Evolutionary conservation across 495 filamentous ascomycete genomes (phyloP).

Genomic region (Penicillium lividum): DNA sequence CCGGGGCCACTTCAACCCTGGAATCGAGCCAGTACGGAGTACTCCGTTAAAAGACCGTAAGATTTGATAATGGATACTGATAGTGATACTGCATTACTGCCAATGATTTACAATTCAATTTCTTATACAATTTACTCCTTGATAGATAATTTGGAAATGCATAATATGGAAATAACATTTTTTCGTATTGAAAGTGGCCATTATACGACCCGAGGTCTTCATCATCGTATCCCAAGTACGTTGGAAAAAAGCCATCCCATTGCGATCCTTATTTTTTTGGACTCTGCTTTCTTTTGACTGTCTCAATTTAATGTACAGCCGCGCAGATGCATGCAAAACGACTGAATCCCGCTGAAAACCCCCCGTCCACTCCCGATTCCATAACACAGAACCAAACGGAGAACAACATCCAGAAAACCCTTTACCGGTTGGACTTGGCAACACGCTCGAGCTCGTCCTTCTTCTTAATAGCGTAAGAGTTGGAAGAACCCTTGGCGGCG

Average conservation of each 20-base stretch:
- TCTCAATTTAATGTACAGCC: constrained; percentile 47
- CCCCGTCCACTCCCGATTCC: constrained; percentile 52
- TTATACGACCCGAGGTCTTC: constrained; percentile 40
- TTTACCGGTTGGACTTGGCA: constrained; percentile 99
- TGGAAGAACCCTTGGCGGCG: constrained; percentile 98
- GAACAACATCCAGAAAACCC: constrained; percentile 41
- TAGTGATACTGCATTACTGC: background rate
- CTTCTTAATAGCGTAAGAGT: constrained; percentile 99
- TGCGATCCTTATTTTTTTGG: constrained; percentile 39
- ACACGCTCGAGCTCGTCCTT: constrained; percentile 99
- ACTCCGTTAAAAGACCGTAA: background rate
- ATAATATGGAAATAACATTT: constrained; percentile 30
- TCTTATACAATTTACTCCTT: background rate
- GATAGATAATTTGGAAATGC: background rate
- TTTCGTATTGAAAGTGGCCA: constrained; percentile 36
- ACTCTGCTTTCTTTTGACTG: constrained; percentile 45
- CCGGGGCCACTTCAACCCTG: background rate
- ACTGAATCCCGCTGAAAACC: constrained; percentile 49
- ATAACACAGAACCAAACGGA: constrained; percentile 50
- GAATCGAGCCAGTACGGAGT: background rate
- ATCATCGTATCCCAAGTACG: constrained; percentile 51
- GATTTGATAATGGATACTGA: background rate
- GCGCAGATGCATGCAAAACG: constrained; percentile 49
- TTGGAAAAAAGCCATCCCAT: constrained; percentile 48
- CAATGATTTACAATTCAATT: background rate